Conservation (phyloP, 2,329 filamentous ascomycete species). For the Dryadomyces quercus-mongolicae region DNA sequence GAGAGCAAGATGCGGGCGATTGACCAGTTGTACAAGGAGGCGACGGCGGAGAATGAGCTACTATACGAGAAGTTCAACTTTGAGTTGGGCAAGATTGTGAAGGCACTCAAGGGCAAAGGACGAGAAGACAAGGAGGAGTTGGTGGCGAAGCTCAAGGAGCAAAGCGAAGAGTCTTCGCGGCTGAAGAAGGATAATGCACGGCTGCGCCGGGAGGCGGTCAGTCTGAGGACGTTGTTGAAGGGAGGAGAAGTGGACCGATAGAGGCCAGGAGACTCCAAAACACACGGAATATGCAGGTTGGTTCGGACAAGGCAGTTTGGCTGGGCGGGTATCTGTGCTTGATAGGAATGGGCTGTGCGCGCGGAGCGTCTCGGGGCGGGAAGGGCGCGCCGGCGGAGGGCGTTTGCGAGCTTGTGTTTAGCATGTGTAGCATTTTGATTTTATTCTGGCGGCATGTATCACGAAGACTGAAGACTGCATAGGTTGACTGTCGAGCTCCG, state of each 20-base stretch:
- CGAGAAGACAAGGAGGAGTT: conserved; percentile 73
- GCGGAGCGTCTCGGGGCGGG: not conserved
- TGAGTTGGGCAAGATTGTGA: conserved; percentile 75
- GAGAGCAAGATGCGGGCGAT: conserved; percentile 72
- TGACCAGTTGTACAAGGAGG: conserved; percentile 80
- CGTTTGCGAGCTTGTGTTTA: not conserved
- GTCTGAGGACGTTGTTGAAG: conserved; percentile 46
- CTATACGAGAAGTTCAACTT: conserved; percentile 86
- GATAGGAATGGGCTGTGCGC: not conserved
- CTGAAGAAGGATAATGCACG: conserved; percentile 78
- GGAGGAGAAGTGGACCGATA: conserved; percentile 16
- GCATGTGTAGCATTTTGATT: not conserved
- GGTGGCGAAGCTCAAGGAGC: conserved; percentile 56
- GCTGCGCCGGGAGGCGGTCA: conserved; percentile 70
- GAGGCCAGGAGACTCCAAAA: not conserved
- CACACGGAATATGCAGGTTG: not conserved
- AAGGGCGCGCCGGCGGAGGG: not conserved
- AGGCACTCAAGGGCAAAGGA: conserved; percentile 57
- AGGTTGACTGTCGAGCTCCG: not conserved
- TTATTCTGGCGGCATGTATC: not conserved
- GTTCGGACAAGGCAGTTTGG: not conserved
- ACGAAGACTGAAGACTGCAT: not conserved
- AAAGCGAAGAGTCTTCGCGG: conserved; percentile 63
- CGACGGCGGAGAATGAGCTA: conserved; percentile 81
- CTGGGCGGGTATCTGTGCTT: not conserved